A percentile compares a stretch with the other conserved stretches of the same genome.
phyloP scores from a whole-genome alignment of 345 rosid genomes.

The Pistacia integerrima region DNA sequence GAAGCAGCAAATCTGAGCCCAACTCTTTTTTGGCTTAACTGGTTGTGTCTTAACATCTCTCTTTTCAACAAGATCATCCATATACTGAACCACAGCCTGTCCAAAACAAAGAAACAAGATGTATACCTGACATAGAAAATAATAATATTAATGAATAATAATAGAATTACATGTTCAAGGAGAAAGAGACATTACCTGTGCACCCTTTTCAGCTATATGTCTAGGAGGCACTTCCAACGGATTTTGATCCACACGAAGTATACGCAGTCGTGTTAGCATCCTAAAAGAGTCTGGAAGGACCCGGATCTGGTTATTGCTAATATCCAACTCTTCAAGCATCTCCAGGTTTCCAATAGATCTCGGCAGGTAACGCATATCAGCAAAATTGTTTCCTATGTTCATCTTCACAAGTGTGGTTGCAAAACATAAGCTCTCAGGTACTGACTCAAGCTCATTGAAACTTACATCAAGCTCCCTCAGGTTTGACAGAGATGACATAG shows the following conservation, averaged over 20 bases:
- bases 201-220: slow-evolving; percentile 73
- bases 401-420: slow-evolving; percentile 84
- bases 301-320: slow-evolving; percentile 95
- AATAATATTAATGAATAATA: not conserved
- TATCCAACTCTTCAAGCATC: slow-evolving; percentile 88
- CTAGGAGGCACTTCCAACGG: slow-evolving; percentile 93
- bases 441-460: slow-evolving; percentile 94
- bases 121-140: slow-evolving; percentile 3
- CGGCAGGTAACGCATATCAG: slow-evolving; percentile 75
- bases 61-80: slow-evolving; percentile 68
- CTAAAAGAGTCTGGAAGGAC: slow-evolving; percentile 85
- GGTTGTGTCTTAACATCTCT: slow-evolving; percentile 56
- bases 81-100: slow-evolving; percentile 88
- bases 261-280: slow-evolving; percentile 65
- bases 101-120: slow-evolving; percentile 23
- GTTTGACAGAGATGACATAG: slow-evolving; percentile 76
- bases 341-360: slow-evolving; percentile 92
- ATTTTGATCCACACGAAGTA: slow-evolving; percentile 69
- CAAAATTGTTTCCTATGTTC: slow-evolving; percentile 91
- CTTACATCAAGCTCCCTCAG: slow-evolving; percentile 89
- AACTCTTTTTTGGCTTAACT: slow-evolving; percentile 81
- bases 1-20: slow-evolving; percentile 92
- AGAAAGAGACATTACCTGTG: slow-evolving; percentile 60
- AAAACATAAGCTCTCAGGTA: slow-evolving; percentile 94
- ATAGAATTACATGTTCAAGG: not conserved